These are phyloP conservation scores for Ambrosia trifida DNA, from an alignment of 129 eudicot genomes.

Conservation along the genomic window DNA sequence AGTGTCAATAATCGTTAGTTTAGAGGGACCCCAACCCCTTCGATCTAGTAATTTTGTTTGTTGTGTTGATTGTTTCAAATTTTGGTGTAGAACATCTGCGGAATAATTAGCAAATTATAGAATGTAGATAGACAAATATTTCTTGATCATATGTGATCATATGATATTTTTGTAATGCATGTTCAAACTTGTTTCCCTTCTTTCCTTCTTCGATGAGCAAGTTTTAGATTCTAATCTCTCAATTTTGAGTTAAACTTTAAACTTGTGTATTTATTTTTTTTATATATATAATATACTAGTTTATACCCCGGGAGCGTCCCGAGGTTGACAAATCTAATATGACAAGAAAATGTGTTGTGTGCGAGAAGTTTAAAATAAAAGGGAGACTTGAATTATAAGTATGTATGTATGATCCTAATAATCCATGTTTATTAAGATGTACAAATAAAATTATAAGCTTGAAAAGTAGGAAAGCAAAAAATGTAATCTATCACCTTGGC, in stretches of 20 bases:
- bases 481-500: constrained; percentile 55
- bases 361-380: no score
- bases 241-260: background rate
- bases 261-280: no score
- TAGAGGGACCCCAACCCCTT: constrained; percentile 49
- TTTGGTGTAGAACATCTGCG: constrained; percentile 37
- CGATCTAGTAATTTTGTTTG: constrained; percentile 12
- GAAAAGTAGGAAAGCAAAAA: background rate
- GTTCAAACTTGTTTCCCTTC: background rate
- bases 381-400: no score
- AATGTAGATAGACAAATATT: constrained; percentile 19
- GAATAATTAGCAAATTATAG: constrained; percentile 40
- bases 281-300: no score
- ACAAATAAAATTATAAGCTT: background rate
- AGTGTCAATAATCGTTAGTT: constrained; percentile 15
- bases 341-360: no score
- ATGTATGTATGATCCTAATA: constrained; percentile 5
- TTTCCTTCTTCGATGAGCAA: constrained; percentile 6
- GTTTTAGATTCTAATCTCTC: background rate
- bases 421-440: background rate
- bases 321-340: no score
- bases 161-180: constrained; percentile 24
- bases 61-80: constrained; percentile 26
- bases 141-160: background rate
- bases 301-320: no score